Evolutionary conservation across 1,284 basidiomycete species (phyloP), one percentile per base, ranked within the genome.

Genomic region (Tilletiopsis washingtonensis): DNA sequence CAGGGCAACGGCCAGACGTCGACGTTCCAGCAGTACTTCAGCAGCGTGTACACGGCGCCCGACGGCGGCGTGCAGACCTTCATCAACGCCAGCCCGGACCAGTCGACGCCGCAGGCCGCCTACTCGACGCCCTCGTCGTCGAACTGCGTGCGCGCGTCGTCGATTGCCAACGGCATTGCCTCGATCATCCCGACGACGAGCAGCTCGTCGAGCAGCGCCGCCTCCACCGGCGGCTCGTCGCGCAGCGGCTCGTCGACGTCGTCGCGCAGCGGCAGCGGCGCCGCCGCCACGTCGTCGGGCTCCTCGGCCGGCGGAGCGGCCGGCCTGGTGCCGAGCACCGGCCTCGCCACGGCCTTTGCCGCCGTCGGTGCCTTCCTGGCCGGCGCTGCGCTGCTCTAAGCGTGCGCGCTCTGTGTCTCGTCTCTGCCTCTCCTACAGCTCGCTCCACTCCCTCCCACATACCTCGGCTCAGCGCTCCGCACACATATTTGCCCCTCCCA

Each of bases 21-120:
- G 23, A 62, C 68, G 5, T 71, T 71, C 52, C 57, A 64, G 32
- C 69, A 72, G 56, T 71, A 57, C 60, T 66, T 51, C 48, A 65
- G 62, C 19, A 64, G 63, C 32, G 36, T 56, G 24, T 68, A 61
- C 54, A 46, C 47, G n/a, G 45, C 52, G 6, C 53, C 43, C 41
- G 37, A 53, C 37, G 68, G 68, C 25, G 32, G 46, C 25, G 47
- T 50, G 5, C 56, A 60, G 49, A 58, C 61, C 15, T 72, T 62
- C 57, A 66, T 67, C 47, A 72, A 72, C 48, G 69, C 66, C n/a
- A 43, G 57, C 20, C 50, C 64, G 17, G 61, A 60, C 47, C 46
- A 68, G 47, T 25, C 43, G 26, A 72, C 69, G 6, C 69, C 69
- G 4, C 43, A 45, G 7, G 62, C 63, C n/a, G 69, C 70, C 21